Base-by-base conservation (phyloP, 2,329 filamentous ascomycete species). In the Raffaelea albimanens region DNA sequence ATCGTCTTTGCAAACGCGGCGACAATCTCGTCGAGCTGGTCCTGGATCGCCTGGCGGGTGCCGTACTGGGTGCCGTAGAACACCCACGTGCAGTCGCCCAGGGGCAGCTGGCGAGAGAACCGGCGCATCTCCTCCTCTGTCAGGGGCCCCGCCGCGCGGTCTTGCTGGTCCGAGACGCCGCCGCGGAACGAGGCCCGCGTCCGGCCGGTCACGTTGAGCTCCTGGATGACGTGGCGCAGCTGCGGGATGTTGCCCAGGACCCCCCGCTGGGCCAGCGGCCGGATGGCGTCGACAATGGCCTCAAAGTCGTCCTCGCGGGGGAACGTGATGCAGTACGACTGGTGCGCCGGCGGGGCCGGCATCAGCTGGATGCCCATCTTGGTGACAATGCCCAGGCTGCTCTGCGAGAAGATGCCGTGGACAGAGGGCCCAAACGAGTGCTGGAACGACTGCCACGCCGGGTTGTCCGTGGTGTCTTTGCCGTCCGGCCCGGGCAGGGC, bases 361-460 rank as follows among this genome's bases (percentile, higher is more conserved):
- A 66, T 66, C 48, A 64, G 52, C 46, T 61, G 59, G 46, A 77
- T 65, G 0, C 74, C 75, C 66, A 78, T 72, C 57, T 78, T 76
- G 3, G 70, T 71, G 7, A 75, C 68, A 33, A 77, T 71, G 29
- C 73, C 74, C 13, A 75, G 63, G 49, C 70, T 75, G 19, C 65
- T 68, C 55, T 77, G 73, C 0, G 68, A 66, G 53, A 78, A 77
- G 14, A 77, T 64, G 2, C 70, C 70, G 50, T 69, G 64, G 20
- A 64, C 57, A 8, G 59, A 57, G 1, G 67, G 67, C 0, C 67
- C 66, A 50, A 67, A 69, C 1, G 61, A 61, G 47, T 67, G 63
- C 43, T 61, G 59, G 54, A 68, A 68, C 1, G 60, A 59, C 48
- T 64, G 61, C 64, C 63, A 65, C 2, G 51, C 66, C n/a, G 61